Evolutionary conservation across 2,329 filamentous ascomycete genomes (phyloP), one percentile per base, ranked within the genome.

Genomic region (Alternaria brassicicola): DNA sequence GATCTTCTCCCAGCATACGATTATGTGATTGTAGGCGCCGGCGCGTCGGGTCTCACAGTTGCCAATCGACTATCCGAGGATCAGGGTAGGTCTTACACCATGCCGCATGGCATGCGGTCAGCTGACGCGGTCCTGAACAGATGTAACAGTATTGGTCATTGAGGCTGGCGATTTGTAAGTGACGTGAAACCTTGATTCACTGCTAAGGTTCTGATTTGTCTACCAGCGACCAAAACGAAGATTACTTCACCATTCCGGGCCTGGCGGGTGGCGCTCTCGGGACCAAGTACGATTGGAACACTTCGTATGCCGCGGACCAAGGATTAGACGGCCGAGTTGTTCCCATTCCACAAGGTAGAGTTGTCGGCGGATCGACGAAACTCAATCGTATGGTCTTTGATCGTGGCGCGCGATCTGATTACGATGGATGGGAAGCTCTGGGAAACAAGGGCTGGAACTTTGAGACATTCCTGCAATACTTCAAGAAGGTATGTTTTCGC

Each of bases 311-410:
- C 4, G 52, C 65, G 3, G 57, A 52, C 19, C 56, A 55, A 9
- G 57, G 42, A 15, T 15, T 68, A 9, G 59, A 52, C 13, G 62
- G 63, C 9, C 67, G 67, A 4, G 50, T 41, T 21, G 41, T 64
- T 19, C 21, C 61, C 2, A 55, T 70, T 15, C 53, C 64, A 10
- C 57, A 62, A 25, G 68, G 68, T 13, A 71, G 61, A 43, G 25
- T 68, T 10, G 67, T 70, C 23, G 68, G 68, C n/a, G 68, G 68
- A 23, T 66, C 64, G 10, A 67, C 67, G 4, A 69, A 69, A 51
- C 47, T 83, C n/a, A 82, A 82, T 55, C 74, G 78, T 19, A 67
- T 76, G 62, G 68, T 69, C 3, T 71, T 71, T 47, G 70, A 74
- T 42, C 71, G 73, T 19, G 71, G 63, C 8, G 48, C 62, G 4